Percentiles rank a stretch among this genome's conserved stretches.
Evolutionary conservation across 1,139 yeast species (phyloP).

Genomic region (Candida labiduridarum): DNA sequence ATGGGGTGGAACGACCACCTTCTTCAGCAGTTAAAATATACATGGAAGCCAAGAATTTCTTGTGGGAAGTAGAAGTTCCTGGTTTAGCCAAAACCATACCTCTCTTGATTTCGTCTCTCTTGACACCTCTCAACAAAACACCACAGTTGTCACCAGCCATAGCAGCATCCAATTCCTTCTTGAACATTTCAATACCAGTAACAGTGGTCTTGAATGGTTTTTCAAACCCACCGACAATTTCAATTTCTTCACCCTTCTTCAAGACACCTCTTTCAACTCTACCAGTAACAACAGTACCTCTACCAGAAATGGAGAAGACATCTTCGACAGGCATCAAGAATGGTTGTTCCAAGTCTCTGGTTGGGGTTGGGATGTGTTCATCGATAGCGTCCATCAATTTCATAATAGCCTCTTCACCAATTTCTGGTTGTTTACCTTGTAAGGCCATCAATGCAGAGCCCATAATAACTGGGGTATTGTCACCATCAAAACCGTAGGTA

Average conservation of each 20-base stretch:
- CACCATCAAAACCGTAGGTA: constrained; percentile 96
- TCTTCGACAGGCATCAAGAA: constrained; percentile 98
- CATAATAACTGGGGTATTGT: constrained; percentile 96
- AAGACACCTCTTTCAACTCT: constrained; percentile 97
- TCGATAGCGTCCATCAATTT: constrained; percentile 92
- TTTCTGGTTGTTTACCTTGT: constrained; percentile 86
- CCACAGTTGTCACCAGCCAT: constrained; percentile 99
- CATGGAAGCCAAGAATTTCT: constrained; percentile 90
- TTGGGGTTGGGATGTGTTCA: constrained; percentile 93
- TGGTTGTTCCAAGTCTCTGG: constrained; percentile 94
- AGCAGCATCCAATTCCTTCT: constrained; percentile 96
- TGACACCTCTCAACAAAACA: constrained; percentile 94
- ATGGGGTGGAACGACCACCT: constrained; percentile 99
- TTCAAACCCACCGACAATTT: constrained; percentile 89
- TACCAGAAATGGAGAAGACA: constrained; percentile 96
- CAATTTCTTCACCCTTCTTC: constrained; percentile 98
- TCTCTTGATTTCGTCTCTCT: constrained; percentile 95
- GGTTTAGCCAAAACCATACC: constrained; percentile 98
- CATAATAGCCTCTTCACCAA: constrained; percentile 83
- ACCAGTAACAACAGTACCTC: constrained; percentile 99
- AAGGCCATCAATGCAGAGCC: constrained; percentile 98
- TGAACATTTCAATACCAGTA: constrained; percentile 99
- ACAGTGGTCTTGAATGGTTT: constrained; percentile 91
- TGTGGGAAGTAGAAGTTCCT: constrained; percentile 89
- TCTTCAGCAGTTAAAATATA: constrained; percentile 94